Conservation (phyloP, 2,329 filamentous ascomycete genomes). For the Tolypocladium tundrense region DNA sequence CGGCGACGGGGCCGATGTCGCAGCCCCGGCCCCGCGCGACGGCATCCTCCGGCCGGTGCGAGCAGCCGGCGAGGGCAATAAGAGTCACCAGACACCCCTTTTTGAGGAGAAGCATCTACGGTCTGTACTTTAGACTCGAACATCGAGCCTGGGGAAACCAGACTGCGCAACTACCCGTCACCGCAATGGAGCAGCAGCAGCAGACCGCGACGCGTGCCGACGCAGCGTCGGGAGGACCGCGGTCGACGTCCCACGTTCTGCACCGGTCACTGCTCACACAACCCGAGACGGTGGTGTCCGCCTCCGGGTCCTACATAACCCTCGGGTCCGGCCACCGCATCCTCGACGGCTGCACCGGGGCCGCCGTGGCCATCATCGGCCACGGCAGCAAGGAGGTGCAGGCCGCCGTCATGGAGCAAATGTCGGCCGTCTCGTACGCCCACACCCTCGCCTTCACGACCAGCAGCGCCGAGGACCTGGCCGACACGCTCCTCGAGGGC, state of each 20-base stretch:
- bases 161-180: not conserved
- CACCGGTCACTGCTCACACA: conserved; percentile 21
- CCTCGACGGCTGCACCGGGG: conserved; percentile 64
- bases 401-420: conserved; percentile 48
- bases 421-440: conserved; percentile 41
- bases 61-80: not conserved
- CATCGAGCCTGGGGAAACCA: not conserved
- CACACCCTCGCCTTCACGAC: conserved; percentile 30
- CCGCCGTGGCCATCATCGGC: conserved; percentile 48
- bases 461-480: conserved; percentile 33
- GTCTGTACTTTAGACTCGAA: not conserved
- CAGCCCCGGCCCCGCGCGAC: not conserved
- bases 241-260: conserved; percentile 14
- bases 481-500: conserved; percentile 24
- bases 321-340: conserved; percentile 28
- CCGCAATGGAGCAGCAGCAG: not conserved
- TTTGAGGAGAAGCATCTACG: not conserved
- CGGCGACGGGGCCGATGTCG: not conserved
- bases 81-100: not conserved
- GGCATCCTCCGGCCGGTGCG: not conserved
- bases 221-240: not conserved
- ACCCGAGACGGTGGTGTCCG: conserved; percentile 29
- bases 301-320: conserved; percentile 24
- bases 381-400: conserved; percentile 52
- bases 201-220: not conserved